Conservation (phyloP, 352 stramenopile genomes). For the Pythium diclinum region DNA sequence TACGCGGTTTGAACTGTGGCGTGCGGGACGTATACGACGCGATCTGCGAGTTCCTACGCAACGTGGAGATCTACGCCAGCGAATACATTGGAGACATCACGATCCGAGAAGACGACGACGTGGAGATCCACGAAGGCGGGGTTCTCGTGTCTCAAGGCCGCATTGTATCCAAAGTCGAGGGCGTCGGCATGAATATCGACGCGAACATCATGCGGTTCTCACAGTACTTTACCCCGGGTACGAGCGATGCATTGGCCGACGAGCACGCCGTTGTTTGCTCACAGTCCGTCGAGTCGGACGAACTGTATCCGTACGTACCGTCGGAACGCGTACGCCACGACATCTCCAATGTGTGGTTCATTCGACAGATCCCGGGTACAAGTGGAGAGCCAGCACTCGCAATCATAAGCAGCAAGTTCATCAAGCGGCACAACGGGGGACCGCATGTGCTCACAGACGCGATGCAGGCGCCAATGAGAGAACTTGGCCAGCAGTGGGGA, state of each 20-base stretch:
- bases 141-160: constrained; percentile 13
- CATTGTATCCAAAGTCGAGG: constrained; percentile 8
- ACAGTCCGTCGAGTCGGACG: constrained; percentile 16
- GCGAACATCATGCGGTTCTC: constrained; percentile 15
- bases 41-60: constrained; percentile 41
- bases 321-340: constrained; percentile 13
- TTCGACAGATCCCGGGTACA: neutral
- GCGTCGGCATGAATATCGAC: constrained; percentile 15
- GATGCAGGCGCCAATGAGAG: neutral
- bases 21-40: constrained; percentile 46
- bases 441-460: neutral
- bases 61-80: constrained; percentile 28
- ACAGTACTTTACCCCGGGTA: constrained; percentile 7
- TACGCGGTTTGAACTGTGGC: constrained; percentile 24
- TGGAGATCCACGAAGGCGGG: neutral
- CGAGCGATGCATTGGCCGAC: neutral
- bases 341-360: constrained; percentile 4
- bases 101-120: constrained; percentile 25
- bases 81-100: constrained; percentile 22
- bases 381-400: neutral
- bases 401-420: neutral
- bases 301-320: constrained; percentile 23
- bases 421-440: constrained; percentile 7
- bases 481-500: constrained; percentile 7
- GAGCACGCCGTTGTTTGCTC: constrained; percentile 11